phyloP scores from a whole-genome alignment of 257 asterid species.

The Capsicum pubescens region DNA sequence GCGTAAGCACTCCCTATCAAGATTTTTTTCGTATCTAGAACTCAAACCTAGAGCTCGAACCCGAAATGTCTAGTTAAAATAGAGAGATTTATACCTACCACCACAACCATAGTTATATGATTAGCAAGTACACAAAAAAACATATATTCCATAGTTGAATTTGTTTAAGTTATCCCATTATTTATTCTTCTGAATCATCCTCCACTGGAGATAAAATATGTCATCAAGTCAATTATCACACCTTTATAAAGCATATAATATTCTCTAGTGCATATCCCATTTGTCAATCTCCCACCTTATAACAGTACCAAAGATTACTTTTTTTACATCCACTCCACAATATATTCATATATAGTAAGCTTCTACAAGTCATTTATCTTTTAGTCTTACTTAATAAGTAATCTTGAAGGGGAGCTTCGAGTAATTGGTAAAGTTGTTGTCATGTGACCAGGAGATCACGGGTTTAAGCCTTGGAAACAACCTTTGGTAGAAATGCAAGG shows the following conservation, averaged over 20 bases:
- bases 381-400: background rate
- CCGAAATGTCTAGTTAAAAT: background rate
- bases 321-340: background rate
- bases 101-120: background rate
- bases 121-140: background rate
- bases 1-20: background rate
- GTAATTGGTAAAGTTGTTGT: no score
- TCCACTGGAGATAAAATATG: constrained; percentile 13
- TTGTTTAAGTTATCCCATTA: constrained; percentile 29
- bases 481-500: no score
- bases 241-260: background rate
- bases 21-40: no score
- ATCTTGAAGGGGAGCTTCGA: constrained; percentile 3
- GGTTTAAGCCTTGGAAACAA: no score
- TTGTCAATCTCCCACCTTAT: background rate
- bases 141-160: constrained; percentile 10
- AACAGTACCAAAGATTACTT: background rate
- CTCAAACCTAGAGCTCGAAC: background rate
- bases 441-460: no score
- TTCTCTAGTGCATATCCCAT: constrained; percentile 2
- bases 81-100: background rate
- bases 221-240: constrained; percentile 17
- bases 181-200: background rate
- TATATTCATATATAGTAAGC: background rate
- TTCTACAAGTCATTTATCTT: background rate